Base-by-base conservation (phyloP, 306 rosid species). In the Rosa multiflora region DNA sequence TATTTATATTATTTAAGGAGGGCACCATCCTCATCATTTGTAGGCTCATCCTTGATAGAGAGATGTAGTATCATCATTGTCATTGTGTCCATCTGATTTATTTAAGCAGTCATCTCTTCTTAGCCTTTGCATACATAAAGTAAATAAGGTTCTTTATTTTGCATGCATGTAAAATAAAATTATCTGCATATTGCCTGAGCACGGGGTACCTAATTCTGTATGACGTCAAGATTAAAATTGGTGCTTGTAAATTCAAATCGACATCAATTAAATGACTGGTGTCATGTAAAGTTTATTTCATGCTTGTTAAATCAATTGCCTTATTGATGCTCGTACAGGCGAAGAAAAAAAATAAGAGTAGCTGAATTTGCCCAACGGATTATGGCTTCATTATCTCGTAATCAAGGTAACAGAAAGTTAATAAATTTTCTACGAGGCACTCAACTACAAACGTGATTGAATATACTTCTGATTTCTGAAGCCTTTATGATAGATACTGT, bases 241-340 rank as follows among this genome's bases (percentile, higher is more conserved):
- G 17, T 63, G 43, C n/a, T 32, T 48, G 43, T 29, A 48, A 49
- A 26, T 49, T n/a, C 46, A 67, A 44, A 32, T 32, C 2, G 35
- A 32, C 35, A 32, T 32, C 67, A 53, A 53, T 39, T 32, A 37
- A 10, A 72, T 72, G 18, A 35, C 64, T 39, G 21, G 29, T 21
- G 23, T 12, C 47, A 10, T 6, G 8, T 37, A 52, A 51, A 2
- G 48, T 52, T 35, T 52, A 53, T 42, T 35, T 15, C 47, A 66
- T 66, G 11, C 47, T 73, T n/a, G 52, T 74, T 74, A 46, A 17
- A 76, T 64, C 32, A 18, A 48, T 48, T 35, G 6, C 47, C 46
- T 47, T 49, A 13, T 37, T 48, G 72, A 70, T 76, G 79, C 53
- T 76, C 48, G 26, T 76, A 4, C 49, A 76, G 79, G 72, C 47